Evolutionary conservation across 1,139 yeast species (phyloP), one percentile per base, ranked within the genome.

Genomic region (Geotrichum europaeum): DNA sequence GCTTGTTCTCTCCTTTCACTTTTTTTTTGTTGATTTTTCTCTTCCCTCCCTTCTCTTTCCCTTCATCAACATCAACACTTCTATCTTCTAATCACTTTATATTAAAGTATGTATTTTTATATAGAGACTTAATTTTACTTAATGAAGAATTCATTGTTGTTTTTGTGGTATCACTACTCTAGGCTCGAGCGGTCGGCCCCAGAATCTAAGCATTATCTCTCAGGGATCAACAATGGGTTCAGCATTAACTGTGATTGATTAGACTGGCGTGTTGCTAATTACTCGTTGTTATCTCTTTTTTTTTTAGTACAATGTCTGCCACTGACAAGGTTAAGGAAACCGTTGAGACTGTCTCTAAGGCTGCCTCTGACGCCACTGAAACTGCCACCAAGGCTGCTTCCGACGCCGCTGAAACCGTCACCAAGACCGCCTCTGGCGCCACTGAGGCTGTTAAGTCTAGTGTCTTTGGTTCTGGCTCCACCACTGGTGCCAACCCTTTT

Each of bases 401-500:
- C 71, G 58, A 55, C 47, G 58, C 43, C 51, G 47, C 45, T 22
- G 61, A 59, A 53, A 55, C 60, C 32, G 60, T 51, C 54, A 32
- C 52, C 34, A 55, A 54, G 53, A 28, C 52, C 55, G 53, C 55
- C 51, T 22, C 65, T 50, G 67, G 64, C 40, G 60, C 64, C 52
- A 60, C 51, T 60, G 60, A 51, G n/a, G 66, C 60, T 18, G 55
- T 49, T 22, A 58, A 61, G 56, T 59, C 61, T 59, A 57, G 67
- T 36, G 61, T 67, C 28, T 67, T 67, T 51, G 69, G 69, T n/a
- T 61, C 67, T 36, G 67, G 73, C 60, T 69, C 75, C 66, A 84
- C 88, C 50, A 15, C 61, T 40, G 92, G 95, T 67, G 81, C 91
- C 57, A 85, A 85, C 72, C 94, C 89, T 40, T 89, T 90, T 73